These are phyloP conservation scores for Phytophthora megakarya DNA, from an alignment of 352 stramenopile genomes.

Conservation along the genomic window DNA sequence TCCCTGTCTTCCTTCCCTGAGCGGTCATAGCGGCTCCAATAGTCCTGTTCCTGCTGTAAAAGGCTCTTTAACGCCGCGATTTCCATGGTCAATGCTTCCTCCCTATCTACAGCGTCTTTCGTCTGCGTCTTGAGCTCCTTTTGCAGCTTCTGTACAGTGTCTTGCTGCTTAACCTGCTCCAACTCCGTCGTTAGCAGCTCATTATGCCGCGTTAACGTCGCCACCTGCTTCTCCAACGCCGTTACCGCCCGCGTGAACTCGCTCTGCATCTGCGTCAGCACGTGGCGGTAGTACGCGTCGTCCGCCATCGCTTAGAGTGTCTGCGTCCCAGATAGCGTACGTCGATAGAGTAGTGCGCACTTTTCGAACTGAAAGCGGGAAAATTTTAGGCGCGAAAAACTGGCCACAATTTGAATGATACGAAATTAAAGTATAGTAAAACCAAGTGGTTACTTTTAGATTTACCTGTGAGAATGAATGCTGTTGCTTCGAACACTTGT, in stretches of 20 bases:
- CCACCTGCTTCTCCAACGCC: constrained; percentile 65
- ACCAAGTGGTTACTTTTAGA: constrained; percentile 9
- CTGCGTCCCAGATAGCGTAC: constrained; percentile 19
- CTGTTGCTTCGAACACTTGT: not conserved
- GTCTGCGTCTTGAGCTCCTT: no score
- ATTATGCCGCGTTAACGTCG: constrained; percentile 56
- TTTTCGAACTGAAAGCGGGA: constrained; percentile 2
- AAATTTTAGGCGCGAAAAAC: constrained; percentile 16
- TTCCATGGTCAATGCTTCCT: constrained; percentile 40
- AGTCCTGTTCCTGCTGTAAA: constrained; percentile 56
- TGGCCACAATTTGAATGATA: constrained; percentile 1
- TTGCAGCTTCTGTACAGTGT: constrained; percentile 18
- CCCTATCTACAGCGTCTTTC: constrained; percentile 18
- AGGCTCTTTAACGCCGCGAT: constrained; percentile 44
- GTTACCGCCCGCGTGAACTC: constrained; percentile 58
- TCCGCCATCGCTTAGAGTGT: constrained; percentile 14
- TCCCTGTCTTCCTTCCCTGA: constrained; percentile 38
- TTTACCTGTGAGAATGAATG: not conserved
- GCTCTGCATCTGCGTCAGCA: constrained; percentile 63
- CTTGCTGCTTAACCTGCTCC: constrained; percentile 15
- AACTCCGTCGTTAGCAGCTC: constrained; percentile 43
- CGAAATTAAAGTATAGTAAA: constrained; percentile 1
- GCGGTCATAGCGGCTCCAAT: constrained; percentile 41
- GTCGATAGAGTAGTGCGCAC: not conserved
- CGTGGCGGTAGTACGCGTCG: constrained; percentile 52